Conservation (phyloP, 2,329 filamentous ascomycete species). For the Neofusicoccum kwambonambiense region DNA sequence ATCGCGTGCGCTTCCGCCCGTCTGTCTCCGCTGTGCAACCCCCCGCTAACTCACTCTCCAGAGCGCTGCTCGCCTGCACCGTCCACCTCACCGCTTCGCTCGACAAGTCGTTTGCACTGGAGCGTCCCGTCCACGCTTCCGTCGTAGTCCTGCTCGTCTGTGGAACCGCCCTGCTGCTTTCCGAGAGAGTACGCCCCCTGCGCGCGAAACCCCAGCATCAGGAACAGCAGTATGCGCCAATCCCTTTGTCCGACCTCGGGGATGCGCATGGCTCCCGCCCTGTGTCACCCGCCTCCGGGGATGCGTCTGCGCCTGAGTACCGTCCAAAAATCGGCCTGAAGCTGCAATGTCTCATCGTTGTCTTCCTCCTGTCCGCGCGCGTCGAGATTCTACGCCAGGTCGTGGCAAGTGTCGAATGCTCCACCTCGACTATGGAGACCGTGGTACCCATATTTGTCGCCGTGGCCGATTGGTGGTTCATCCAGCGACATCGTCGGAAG, state of each 20-base stretch:
- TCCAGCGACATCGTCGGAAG: neutral
- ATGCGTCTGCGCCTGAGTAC: neutral
- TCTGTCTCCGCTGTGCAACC: neutral
- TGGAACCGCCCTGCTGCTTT: constrained; percentile 31
- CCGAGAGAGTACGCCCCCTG: neutral
- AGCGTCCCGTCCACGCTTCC: constrained; percentile 36
- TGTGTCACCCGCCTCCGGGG: neutral
- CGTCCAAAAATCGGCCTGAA: neutral
- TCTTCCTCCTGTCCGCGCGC: constrained; percentile 32
- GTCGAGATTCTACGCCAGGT: constrained; percentile 32
- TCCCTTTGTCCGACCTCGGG: constrained; percentile 25
- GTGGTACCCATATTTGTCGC: neutral
- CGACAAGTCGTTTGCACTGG: constrained; percentile 35
- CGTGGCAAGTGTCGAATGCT: constrained; percentile 33
- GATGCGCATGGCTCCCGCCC: neutral
- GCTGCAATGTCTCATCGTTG: constrained; percentile 22
- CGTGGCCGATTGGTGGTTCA: neutral
- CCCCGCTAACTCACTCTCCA: constrained; percentile 19
- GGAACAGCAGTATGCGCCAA: constrained; percentile 29
- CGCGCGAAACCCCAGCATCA: neutral
- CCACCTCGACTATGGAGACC: neutral
- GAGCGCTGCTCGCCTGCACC: constrained; percentile 36
- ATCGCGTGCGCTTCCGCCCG: neutral
- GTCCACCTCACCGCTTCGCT: constrained; percentile 32
- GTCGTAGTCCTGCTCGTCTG: constrained; percentile 32